Conservation (phyloP, 345 rosid genomes). For the Diplotaxis tenuifolia region DNA sequence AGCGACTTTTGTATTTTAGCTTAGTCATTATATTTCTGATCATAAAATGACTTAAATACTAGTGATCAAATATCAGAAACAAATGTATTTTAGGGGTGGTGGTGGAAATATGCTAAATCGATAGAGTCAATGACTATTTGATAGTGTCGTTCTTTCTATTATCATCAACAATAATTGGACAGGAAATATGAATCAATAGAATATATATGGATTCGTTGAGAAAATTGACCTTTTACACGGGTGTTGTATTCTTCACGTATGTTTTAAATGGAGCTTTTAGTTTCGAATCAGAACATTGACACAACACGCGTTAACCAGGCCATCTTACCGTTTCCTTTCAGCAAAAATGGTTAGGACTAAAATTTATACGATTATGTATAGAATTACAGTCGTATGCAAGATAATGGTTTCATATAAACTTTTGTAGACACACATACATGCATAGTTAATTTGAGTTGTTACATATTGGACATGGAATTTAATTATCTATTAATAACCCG, state of each 20-base stretch:
- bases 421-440: too few relatives aligned
- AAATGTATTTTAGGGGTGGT: not conserved
- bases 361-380: not conserved
- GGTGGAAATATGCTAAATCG: not conserved
- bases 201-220: slow-evolving; percentile 29
- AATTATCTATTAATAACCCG: too few relatives aligned
- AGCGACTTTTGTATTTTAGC: not conserved
- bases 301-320: slow-evolving; percentile 14
- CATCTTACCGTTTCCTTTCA: not conserved
- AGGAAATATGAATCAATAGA: not conserved
- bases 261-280: slow-evolving; percentile 2
- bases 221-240: slow-evolving; percentile 25
- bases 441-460: too few relatives aligned
- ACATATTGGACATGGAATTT: too few relatives aligned
- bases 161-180: not conserved
- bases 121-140: slow-evolving; percentile 13
- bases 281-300: not conserved
- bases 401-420: too few relatives aligned
- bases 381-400: not conserved
- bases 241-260: slow-evolving; percentile 14
- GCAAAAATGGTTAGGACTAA: too few relatives aligned
- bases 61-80: not conserved
- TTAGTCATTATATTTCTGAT: not conserved
- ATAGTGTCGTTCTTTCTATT: not conserved
- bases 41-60: not conserved